Conservation (phyloP, 2,329 filamentous ascomycete species). For the Hypocreales sp. region DNA sequence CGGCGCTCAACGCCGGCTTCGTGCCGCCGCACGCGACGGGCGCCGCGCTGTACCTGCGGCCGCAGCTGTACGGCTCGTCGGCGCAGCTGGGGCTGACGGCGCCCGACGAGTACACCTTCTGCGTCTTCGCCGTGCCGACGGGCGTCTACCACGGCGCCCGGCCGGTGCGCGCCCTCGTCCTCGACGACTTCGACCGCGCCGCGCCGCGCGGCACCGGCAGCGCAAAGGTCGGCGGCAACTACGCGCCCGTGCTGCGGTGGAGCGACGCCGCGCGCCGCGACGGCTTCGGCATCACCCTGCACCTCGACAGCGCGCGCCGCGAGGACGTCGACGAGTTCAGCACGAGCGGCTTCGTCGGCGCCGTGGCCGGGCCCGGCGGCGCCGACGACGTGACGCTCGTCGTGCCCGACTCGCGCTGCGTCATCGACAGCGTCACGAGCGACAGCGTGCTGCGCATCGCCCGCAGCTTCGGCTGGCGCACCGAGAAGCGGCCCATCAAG, state of each 20-base stretch:
- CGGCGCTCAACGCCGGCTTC: slow-evolving; percentile 75
- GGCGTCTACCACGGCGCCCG: slow-evolving; percentile 87
- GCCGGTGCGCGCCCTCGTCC: slow-evolving; percentile 72
- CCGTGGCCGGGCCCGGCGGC: slow-evolving; percentile 36
- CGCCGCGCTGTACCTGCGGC: slow-evolving; percentile 84
- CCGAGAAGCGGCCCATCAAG: slow-evolving; percentile 60
- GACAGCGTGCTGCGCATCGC: slow-evolving; percentile 66
- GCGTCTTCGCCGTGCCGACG: slow-evolving; percentile 79
- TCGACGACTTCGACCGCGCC: slow-evolving; percentile 86
- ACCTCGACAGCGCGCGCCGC: slow-evolving; percentile 73
- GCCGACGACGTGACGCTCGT: slow-evolving; percentile 53
- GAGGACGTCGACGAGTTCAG: slow-evolving; percentile 91
- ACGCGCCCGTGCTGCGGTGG: slow-evolving; percentile 79
- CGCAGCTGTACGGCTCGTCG: slow-evolving; percentile 72
- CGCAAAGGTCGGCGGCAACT: slow-evolving; percentile 94
- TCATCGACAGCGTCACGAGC: slow-evolving; percentile 77
- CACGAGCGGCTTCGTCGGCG: slow-evolving; percentile 84
- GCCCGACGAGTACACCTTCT: slow-evolving; percentile 84
- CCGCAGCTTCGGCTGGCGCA: slow-evolving; percentile 64
- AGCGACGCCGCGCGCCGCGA: slow-evolving; percentile 65
- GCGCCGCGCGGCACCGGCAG: slow-evolving; percentile 83
- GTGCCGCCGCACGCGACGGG: slow-evolving; percentile 83
- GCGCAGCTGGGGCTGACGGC: slow-evolving; percentile 77
- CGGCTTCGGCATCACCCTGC: slow-evolving; percentile 87
- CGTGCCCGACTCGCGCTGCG: slow-evolving; percentile 74